Conservation (phyloP, 257 asterid species). For the Solanum tarapatanum region DNA sequence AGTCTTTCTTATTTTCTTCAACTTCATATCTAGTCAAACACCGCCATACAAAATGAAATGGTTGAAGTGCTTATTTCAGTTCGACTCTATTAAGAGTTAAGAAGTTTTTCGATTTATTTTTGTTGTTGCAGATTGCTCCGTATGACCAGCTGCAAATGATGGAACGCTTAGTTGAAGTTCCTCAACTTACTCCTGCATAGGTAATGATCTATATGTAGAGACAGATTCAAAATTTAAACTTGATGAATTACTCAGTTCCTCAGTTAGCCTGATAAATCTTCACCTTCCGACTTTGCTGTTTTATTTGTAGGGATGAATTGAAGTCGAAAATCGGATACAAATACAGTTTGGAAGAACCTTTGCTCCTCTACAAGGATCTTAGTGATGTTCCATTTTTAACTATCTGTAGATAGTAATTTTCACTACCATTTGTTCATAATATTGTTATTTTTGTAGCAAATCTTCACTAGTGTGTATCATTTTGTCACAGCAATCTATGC, state of each 20-base stretch:
- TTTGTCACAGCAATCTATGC: neutral
- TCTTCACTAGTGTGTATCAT: neutral
- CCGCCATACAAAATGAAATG: neutral
- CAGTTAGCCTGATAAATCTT: neutral
- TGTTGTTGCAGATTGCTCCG: constrained; percentile 68
- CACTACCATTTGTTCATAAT: neutral
- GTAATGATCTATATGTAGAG: neutral
- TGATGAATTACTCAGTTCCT: neutral
- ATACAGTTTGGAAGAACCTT: neutral
- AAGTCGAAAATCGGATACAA: neutral
- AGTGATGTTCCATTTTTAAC: neutral
- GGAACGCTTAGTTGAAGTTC: constrained; percentile 86
- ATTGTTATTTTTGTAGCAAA: neutral
- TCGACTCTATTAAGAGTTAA: neutral
- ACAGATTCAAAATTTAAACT: neutral
- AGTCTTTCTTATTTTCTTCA: neutral
- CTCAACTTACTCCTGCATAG: constrained; percentile 39
- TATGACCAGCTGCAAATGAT: constrained; percentile 82
- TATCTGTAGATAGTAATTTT: neutral
- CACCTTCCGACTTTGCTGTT: neutral
- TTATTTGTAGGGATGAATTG: neutral
- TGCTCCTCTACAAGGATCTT: neutral
- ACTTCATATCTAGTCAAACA: neutral
- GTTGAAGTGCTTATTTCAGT: neutral
- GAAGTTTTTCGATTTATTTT: neutral